Conservation (phyloP, 306 rosid species). For the Geum urbanum region DNA sequence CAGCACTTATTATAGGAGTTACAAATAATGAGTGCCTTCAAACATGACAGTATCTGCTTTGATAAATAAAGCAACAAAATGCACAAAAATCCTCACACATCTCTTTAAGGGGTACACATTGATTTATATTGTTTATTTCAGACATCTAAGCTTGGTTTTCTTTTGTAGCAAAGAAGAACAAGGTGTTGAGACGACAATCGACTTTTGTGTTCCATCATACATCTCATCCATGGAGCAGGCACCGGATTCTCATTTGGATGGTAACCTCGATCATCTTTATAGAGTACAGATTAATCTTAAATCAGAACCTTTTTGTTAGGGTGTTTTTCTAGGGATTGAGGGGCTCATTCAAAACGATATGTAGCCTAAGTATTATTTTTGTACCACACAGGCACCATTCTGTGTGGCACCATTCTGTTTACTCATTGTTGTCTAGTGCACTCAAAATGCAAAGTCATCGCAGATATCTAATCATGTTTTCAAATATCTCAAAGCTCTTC, state of each 20-base stretch:
- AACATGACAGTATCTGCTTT: background rate
- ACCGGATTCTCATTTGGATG: conserved; percentile 85
- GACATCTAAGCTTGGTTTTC: conserved; percentile 12
- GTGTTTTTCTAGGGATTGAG: background rate
- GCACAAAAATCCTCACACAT: background rate
- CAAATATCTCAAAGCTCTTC: background rate
- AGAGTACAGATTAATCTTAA: background rate
- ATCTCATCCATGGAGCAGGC: conserved; percentile 98
- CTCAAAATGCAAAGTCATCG: background rate
- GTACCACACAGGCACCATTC: background rate
- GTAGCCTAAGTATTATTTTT: background rate
- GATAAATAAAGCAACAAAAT: no score
- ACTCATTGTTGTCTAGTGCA: background rate
- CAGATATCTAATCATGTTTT: background rate
- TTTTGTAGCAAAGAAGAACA: conserved; percentile 56
- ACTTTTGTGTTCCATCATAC: conserved; percentile 90
- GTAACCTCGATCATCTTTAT: conserved; percentile 38
- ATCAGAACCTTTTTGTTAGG: background rate
- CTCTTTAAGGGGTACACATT: background rate
- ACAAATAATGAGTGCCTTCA: background rate
- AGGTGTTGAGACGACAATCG: conserved; percentile 82
- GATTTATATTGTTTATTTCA: background rate
- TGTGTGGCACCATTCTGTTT: background rate
- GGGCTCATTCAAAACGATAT: background rate
- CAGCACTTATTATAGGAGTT: background rate